Percentiles rank a stretch among this genome's conserved stretches.
Evolutionary conservation across 768 basidiomycete genomes (phyloP).

Genomic region (Pleurotus djamor): DNA sequence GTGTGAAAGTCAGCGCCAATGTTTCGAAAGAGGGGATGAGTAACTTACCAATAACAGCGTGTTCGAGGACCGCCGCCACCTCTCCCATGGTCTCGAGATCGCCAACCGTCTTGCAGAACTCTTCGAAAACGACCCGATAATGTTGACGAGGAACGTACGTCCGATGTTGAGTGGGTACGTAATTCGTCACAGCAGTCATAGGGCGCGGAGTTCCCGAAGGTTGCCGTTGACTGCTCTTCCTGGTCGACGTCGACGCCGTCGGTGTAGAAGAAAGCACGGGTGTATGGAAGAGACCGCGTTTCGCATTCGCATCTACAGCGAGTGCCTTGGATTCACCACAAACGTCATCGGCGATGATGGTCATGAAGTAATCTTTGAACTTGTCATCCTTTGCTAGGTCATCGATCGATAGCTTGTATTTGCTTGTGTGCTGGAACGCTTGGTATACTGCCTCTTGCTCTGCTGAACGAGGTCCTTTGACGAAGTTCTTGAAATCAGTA

Average conservation of each 20-base stretch:
- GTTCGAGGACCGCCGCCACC: neutral
- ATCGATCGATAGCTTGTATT: neutral
- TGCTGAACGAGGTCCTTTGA: neutral
- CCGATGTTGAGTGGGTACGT: neutral
- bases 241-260: no score
- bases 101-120: neutral
- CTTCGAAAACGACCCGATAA: neutral
- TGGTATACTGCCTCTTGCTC: no score
- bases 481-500: neutral
- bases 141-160: neutral
- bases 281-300: no score
- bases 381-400: no score
- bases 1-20: neutral
- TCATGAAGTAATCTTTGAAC: no score
- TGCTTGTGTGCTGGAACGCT: neutral
- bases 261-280: no score
- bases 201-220: neutral
- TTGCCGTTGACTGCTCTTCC: no score
- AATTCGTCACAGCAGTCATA: neutral
- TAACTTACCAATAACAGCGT: neutral
- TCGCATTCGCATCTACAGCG: no score
- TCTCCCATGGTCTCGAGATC: neutral
- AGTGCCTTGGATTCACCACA: no score
- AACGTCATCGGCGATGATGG: no score
- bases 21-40: neutral